These are phyloP conservation scores for Puccinia triticina DNA, from an alignment of 1,284 basidiomycete genomes.

Conservation along the genomic window DNA sequence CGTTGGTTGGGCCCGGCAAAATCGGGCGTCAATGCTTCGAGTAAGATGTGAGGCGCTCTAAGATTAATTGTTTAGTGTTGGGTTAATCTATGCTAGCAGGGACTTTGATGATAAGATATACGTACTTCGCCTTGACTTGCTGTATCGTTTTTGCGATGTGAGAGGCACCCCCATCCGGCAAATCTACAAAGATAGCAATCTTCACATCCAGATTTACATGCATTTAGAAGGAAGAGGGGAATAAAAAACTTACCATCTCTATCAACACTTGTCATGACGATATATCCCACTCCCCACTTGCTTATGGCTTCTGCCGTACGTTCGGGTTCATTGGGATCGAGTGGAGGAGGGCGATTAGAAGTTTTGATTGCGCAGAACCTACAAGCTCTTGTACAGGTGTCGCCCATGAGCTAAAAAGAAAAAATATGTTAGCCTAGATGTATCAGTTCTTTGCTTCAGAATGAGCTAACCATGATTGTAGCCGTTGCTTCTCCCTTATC, in stretches of 20 bases:
- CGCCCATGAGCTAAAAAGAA: conserved; percentile 84
- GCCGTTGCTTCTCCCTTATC: conserved; percentile 80
- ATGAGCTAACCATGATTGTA: conserved; percentile 86
- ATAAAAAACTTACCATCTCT: conserved; percentile 73
- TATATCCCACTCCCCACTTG: conserved; percentile 97
- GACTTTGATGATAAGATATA: conserved; percentile 18
- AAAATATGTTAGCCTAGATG: conserved; percentile 15
- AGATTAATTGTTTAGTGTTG: neutral
- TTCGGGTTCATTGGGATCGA: conserved; percentile 96
- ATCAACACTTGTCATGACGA: conserved; percentile 95
- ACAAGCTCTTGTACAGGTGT: conserved; percentile 97
- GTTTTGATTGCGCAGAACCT: conserved; percentile 98
- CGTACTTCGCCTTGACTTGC: conserved; percentile 91
- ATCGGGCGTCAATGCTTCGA: conserved; percentile 95
- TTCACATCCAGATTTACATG: neutral
- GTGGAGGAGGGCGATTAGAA: conserved; percentile 78
- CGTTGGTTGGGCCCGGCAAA: conserved; percentile 78
- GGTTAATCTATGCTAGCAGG: neutral
- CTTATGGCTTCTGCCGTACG: conserved; percentile 97
- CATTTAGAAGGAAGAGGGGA: neutral
- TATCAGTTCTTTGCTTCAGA: neutral
- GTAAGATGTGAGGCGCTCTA: conserved; percentile 89
- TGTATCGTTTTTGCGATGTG: conserved; percentile 94
- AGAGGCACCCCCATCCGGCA: conserved; percentile 84
- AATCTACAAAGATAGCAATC: conserved; percentile 66